A percentile compares a stretch with the other conserved stretches of the same genome.
Conservation (phyloP, 371 early-diverging fungal genomes). For the Syncephalastrum sp. region DNA sequence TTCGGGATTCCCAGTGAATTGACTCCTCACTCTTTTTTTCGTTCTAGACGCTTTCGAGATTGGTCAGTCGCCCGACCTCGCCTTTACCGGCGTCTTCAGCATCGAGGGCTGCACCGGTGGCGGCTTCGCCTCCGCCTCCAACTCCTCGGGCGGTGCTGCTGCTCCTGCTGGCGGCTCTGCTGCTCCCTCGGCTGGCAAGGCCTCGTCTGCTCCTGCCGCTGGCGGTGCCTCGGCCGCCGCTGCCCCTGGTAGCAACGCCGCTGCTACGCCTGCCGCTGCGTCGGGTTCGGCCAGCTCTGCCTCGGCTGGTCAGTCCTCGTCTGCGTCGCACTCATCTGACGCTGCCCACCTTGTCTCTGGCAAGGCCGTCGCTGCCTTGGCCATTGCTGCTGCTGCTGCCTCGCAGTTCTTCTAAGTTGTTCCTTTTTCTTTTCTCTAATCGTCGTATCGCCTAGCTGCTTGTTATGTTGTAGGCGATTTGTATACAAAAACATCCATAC, state of each 20-base stretch:
- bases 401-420: constrained; percentile 4
- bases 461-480: no score
- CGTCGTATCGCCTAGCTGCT: no score
- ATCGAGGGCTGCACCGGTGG: constrained; percentile 40
- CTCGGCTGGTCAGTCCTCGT: constrained; percentile 4
- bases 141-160: background rate
- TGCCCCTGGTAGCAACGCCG: constrained; percentile 10
- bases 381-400: background rate
- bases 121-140: constrained; percentile 5
- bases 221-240: constrained; percentile 5
- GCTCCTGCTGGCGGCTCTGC: background rate
- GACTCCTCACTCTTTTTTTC: background rate
- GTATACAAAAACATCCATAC: no score
- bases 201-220: constrained; percentile 1
- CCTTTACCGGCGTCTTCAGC: constrained; percentile 49
- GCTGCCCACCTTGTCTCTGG: background rate
- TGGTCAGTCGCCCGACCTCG: constrained; percentile 48
- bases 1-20: no score
- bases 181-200: constrained; percentile 5
- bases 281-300: constrained; percentile 1
- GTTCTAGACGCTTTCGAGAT: constrained; percentile 46
- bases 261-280: constrained; percentile 2
- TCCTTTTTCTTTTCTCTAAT: background rate
- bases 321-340: background rate
- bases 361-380: constrained; percentile 1